These are phyloP conservation scores for Remersonia thermophila DNA, from an alignment of 2,329 filamentous ascomycete species.

Conservation along the genomic window DNA sequence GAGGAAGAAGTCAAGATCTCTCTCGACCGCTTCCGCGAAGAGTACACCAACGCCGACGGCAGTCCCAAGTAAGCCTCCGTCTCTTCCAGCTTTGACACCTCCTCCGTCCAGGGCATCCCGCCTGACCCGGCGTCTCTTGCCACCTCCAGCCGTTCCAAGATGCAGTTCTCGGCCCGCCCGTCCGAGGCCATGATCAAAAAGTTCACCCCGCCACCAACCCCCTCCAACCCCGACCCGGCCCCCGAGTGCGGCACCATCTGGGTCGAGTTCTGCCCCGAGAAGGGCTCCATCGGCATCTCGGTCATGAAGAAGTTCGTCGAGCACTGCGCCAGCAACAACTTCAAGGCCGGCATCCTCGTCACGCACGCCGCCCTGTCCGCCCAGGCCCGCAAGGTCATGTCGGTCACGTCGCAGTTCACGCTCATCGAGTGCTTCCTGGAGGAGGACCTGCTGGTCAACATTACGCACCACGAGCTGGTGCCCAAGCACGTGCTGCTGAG, in stretches of 20 bases:
- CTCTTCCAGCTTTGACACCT: not conserved
- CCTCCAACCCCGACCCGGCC: conserved; percentile 55
- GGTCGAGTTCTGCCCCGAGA: conserved; percentile 68
- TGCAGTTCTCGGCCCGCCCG: conserved; percentile 81
- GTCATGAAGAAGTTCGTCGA: conserved; percentile 85
- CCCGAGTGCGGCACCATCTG: conserved; percentile 78
- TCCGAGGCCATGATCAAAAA: conserved; percentile 74
- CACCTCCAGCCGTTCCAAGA: conserved; percentile 55
- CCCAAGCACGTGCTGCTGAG: conserved; percentile 87
- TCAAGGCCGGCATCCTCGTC: conserved; percentile 84
- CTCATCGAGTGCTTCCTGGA: conserved; percentile 93
- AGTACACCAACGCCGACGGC: conserved; percentile 62
- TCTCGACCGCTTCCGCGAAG: conserved; percentile 64
- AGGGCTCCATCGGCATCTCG: conserved; percentile 74
- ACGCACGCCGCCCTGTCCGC: conserved; percentile 71
- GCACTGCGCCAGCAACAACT: conserved; percentile 65
- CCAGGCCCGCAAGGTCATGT: conserved; percentile 77
- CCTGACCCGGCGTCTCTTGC: conserved; percentile 1
- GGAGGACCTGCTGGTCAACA: conserved; percentile 92
- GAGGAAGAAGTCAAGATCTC: conserved; percentile 82
- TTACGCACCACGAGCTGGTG: conserved; percentile 93
- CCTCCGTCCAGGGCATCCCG: not conserved
- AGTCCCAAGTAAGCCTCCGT: conserved; percentile 53
- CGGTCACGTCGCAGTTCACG: conserved; percentile 60
- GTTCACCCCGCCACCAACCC: conserved; percentile 61